Percentiles rank a stretch among this genome's conserved stretches.
phyloP scores from a whole-genome alignment of 1,139 yeast species.

The Pichia sp. region DNA sequence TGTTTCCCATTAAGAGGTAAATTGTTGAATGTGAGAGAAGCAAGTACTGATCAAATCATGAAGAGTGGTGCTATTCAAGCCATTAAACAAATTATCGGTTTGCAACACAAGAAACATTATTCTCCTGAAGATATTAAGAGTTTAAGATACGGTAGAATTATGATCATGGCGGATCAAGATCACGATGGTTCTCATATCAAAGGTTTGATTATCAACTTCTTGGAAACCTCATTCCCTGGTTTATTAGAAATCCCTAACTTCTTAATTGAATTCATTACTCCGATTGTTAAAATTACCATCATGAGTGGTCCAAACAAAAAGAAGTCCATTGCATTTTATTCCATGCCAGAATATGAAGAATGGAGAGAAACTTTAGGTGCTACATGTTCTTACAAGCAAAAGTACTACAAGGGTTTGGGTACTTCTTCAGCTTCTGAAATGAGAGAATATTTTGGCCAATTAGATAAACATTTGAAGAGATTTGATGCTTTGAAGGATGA shows the following conservation, averaged over 20 bases:
- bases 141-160: constrained; percentile 91
- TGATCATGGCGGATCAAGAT: constrained; percentile 99
- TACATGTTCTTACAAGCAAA: constrained; percentile 81
- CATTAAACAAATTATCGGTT: constrained; percentile 91
- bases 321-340: constrained; percentile 72
- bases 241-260: constrained; percentile 89
- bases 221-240: constrained; percentile 95
- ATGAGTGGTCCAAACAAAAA: constrained; percentile 58
- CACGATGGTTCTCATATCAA: constrained; percentile 99
- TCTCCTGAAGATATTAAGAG: constrained; percentile 58
- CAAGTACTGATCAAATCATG: constrained; percentile 88
- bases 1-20: constrained; percentile 97
- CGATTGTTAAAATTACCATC: constrained; percentile 88
- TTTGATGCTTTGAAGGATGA: constrained; percentile 82
- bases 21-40: constrained; percentile 92
- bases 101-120: constrained; percentile 89
- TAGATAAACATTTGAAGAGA: constrained; percentile 82
- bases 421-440: constrained; percentile 83
- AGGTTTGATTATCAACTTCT: constrained; percentile 90
- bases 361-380: constrained; percentile 90
- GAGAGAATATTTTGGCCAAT: constrained; percentile 83
- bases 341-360: constrained; percentile 92
- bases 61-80: constrained; percentile 96
- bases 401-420: constrained; percentile 99
- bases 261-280: constrained; percentile 91